Evolutionary conservation across 2,329 filamentous ascomycete genomes (phyloP), one percentile per base, ranked within the genome.

Genomic region (Aspergillus ruber): DNA sequence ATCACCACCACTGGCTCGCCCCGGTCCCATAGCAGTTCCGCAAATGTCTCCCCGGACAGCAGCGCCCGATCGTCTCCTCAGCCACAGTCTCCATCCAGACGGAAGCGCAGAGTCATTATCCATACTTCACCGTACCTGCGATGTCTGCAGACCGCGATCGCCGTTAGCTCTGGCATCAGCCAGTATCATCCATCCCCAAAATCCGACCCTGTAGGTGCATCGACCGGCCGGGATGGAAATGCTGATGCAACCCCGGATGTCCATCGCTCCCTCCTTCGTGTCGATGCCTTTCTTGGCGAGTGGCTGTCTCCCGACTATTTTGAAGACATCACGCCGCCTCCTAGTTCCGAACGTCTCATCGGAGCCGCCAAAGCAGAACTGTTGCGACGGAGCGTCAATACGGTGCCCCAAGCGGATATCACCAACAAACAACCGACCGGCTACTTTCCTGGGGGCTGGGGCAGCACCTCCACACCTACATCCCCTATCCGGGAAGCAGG

Each of bases 241-340:
- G 23, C 21, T 9, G 25, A 25, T 27, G 13, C 40, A 38, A 27
- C 45, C 18, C 45, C 38, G 42, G 36, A 17, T 12, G 56, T 53
- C 42, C 45, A 51, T 18, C 60, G 61, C 25, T 60, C 59, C 36
- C 52, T 66, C 8, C 71, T 98, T 42, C 85, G 93, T 1, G 78
- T 98, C 5, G 93, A 98, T 68, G 86, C 90, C 0, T 96, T 94
- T 62, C 77, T 98, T 0, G 91, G 93, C 43, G 93, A 98, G 74
- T 98, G 93, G 93, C 77, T 97, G 25, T 88, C 86, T 2, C 88
- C 90, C 1, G 85, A 90, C 62, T 98, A 98, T 67, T 98, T 91
- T 61, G 90, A 95, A 53, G 79, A 86, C 45, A 96, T 96, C 54
- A 91, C 87, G 0, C 88, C 90, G 3, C 93, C 93, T 9, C 93